These are phyloP conservation scores for Puccinia novopanici DNA, from an alignment of 1,284 basidiomycete species.

Conservation along the genomic window DNA sequence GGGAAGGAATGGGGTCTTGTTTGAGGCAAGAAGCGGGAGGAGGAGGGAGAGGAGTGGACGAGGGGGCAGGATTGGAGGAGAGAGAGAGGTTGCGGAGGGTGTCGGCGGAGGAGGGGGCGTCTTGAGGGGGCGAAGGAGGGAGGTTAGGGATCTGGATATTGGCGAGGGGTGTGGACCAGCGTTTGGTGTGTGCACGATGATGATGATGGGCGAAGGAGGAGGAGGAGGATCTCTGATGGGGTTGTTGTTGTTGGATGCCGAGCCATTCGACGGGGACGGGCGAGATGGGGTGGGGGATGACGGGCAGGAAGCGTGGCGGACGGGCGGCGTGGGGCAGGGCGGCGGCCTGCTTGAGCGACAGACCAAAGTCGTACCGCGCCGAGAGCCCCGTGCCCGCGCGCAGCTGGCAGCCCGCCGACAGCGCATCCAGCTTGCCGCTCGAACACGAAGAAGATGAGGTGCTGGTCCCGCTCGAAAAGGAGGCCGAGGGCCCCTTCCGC, in stretches of 20 bases:
- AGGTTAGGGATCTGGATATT: not conserved
- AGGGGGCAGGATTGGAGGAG: not conserved
- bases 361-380: conserved; percentile 64
- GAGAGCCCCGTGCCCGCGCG: conserved; percentile 57
- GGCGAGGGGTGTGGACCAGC: not conserved
- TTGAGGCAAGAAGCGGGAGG: too few relatives aligned
- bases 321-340: not conserved
- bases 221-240: not conserved
- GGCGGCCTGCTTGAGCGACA: conserved; percentile 61
- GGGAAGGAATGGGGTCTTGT: too few relatives aligned
- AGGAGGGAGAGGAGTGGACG: not conserved
- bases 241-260: conserved; percentile 1
- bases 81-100: not conserved
- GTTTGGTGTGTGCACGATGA: not conserved
- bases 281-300: not conserved
- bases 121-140: conserved; percentile 24
- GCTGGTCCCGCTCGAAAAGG: not conserved
- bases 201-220: not conserved
- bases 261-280: conserved; percentile 6
- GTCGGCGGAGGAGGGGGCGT: not conserved
- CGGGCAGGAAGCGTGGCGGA: not conserved
- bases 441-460: too few relatives aligned
- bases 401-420: conserved; percentile 54
- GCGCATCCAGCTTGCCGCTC: not conserved
- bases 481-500: not conserved